Evolutionary conservation across 2,329 filamentous ascomycete genomes (phyloP), one percentile per base, ranked within the genome.

Genomic region (Stagonosporopsis chrysanthemi): DNA sequence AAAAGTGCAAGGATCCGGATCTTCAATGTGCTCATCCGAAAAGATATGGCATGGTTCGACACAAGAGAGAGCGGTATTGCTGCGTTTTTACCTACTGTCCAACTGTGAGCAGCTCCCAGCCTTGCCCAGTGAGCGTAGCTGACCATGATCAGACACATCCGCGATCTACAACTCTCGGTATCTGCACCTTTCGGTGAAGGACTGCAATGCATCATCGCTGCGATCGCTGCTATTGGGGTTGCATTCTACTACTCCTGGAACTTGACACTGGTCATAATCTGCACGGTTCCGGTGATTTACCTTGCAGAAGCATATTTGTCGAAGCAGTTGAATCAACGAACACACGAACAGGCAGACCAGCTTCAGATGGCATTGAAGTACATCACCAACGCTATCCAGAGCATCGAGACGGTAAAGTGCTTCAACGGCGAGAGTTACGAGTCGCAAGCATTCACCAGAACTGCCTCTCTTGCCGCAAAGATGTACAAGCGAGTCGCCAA

Each of bases 341-440:
- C 94, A n/a, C 81, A 85, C 60, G 79, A 79, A 2, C 92, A 97
- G 67, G 88, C 90, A 54, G 75, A 77, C 1, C 84, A 88, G 53
- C 83, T 97, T 0, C 85, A 85, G 2, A 78, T 83, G 44, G 91
- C 91, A 0, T 88, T 92, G 0, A 94, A 91, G 68, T 81, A 87
- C 52, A 84, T 88, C 1, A 87, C 86, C 9, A 89, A 86, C 11
- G 87, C 91, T 0, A 83, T 96, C 9, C 81, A 82, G 1, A 87
- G 86, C 2, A 94, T 97, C 36, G 91, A 96, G 59, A 85, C 90
- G 0, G 91, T 98, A 69, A 97, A 97, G 73, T 88, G 87, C 49
- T 93, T 90, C 77, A 93, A 94, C 65, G 91, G 89, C 0, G 85
- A 92, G 67, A 82, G 84, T 12, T 80, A 87, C 11, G 93, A 96